A percentile compares a stretch with the other conserved stretches of the same genome.
Conservation (phyloP, 1,139 yeast genomes). For the Arxiozyma slooffiae region DNA sequence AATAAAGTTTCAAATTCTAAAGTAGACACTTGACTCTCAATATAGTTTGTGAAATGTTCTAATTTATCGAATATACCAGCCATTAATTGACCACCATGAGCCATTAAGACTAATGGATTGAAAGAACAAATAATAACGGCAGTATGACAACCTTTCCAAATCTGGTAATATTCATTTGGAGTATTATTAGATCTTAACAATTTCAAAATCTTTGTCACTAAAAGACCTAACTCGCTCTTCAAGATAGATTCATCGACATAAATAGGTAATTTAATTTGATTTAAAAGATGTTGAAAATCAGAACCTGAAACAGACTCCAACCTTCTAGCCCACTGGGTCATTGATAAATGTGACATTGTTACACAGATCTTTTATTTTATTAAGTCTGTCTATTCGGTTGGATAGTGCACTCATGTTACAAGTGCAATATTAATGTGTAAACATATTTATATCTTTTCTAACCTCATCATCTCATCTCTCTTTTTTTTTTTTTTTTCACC, state of each 20-base stretch:
- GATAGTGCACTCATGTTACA: background rate
- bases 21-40: constrained; percentile 21
- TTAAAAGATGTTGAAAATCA: constrained; percentile 30
- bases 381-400: background rate
- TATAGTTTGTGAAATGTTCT: constrained; percentile 32
- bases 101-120: constrained; percentile 43
- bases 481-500: too few species aligned
- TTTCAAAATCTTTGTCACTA: constrained; percentile 43
- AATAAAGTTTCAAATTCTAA: constrained; percentile 32
- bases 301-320: constrained; percentile 29
- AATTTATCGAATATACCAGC: constrained; percentile 46
- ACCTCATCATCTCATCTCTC: background rate
- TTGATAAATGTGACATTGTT: constrained; percentile 27
- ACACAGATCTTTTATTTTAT: constrained; percentile 8
- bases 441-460: background rate
- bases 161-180: constrained; percentile 26
- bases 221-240: constrained; percentile 47
- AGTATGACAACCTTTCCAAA: constrained; percentile 59
- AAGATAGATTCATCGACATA: constrained; percentile 35
- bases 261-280: constrained; percentile 25
- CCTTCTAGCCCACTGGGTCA: constrained; percentile 26
- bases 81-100: constrained; percentile 52
- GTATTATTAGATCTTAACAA: constrained; percentile 43
- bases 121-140: constrained; percentile 40
- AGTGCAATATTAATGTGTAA: too few species aligned